These are phyloP conservation scores for Sporothrix brunneoviolacea DNA, from an alignment of 2,329 filamentous ascomycete species.

Conservation along the genomic window DNA sequence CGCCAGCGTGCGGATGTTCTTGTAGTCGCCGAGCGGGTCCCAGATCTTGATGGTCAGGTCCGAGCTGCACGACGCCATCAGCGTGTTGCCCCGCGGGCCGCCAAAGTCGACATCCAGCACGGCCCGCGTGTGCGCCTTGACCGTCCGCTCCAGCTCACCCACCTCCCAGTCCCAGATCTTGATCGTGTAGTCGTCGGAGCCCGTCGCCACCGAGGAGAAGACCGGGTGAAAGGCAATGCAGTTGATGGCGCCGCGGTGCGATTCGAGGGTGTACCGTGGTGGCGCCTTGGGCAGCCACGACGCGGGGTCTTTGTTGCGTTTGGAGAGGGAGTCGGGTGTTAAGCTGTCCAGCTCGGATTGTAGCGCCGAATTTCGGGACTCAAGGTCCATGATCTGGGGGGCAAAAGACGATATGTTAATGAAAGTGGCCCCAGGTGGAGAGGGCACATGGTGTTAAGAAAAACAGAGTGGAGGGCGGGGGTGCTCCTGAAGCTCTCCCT, in stretches of 20 bases:
- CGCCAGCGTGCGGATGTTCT: conserved; percentile 84
- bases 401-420: conserved; percentile 7
- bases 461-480: too few species aligned
- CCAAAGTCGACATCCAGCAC: conserved; percentile 88
- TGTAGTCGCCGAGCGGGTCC: conserved; percentile 89
- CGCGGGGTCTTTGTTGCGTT: conserved; percentile 74
- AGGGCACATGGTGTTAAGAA: too few species aligned
- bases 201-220: conserved; percentile 83
- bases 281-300: conserved; percentile 83
- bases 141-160: conserved; percentile 80
- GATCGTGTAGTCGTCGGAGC: conserved; percentile 86
- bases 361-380: conserved; percentile 63
- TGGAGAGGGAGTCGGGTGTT: conserved; percentile 67
- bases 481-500: too few species aligned
- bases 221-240: conserved; percentile 89
- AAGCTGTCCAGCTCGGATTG: conserved; percentile 81
- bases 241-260: conserved; percentile 73
- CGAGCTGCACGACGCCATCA: conserved; percentile 76
- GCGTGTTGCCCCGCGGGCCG: conserved; percentile 69
- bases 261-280: conserved; percentile 74
- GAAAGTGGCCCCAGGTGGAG: too few species aligned
- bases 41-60: conserved; percentile 93
- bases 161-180: conserved; percentile 98
- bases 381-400: conserved; percentile 84
- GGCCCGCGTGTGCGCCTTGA: conserved; percentile 87